Conservation (phyloP, 169 alveolate genomes). For the Eimeria falciformis region DNA sequence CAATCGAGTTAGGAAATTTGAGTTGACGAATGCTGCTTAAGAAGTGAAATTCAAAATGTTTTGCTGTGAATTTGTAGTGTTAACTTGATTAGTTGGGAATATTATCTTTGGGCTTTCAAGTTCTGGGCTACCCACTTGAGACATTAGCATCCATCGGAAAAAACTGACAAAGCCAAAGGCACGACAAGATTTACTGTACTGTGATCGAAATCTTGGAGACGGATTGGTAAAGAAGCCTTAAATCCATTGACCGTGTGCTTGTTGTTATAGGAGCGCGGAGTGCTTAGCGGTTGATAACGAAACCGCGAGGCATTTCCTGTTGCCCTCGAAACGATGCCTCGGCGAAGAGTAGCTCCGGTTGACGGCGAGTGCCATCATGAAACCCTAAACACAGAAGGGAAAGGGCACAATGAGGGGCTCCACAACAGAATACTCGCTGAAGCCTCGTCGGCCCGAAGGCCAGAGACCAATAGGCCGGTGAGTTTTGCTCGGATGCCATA, state of each 20-base stretch:
- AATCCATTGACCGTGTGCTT: neutral
- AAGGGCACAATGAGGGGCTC: constrained; percentile 20
- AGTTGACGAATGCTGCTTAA: too few relatives aligned
- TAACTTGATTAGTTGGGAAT: constrained; percentile 41
- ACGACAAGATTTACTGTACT: neutral
- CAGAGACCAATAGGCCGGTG: constrained; percentile 11
- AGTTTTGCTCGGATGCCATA: neutral
- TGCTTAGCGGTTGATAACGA: neutral
- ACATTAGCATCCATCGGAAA: constrained; percentile 45
- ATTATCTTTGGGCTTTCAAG: constrained; percentile 16
- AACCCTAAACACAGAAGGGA: constrained; percentile 26
- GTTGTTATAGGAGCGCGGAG: neutral
- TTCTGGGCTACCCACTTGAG: constrained; percentile 51
- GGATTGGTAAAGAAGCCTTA: neutral
- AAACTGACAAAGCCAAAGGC: neutral
- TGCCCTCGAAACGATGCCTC: constrained; percentile 36
- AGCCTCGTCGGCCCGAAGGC: constrained; percentile 12
- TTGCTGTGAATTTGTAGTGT: neutral
- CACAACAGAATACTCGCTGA: constrained; percentile 17
- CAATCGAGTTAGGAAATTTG: neutral
- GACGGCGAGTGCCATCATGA: constrained; percentile 42
- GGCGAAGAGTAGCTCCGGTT: constrained; percentile 66
- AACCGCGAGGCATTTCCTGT: constrained; percentile 42
- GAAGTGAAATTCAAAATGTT: constrained; percentile 3
- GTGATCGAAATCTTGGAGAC: constrained; percentile 7